Base-by-base conservation (phyloP, 2,329 filamentous ascomycete genomes). In the Alternaria consortialis region DNA sequence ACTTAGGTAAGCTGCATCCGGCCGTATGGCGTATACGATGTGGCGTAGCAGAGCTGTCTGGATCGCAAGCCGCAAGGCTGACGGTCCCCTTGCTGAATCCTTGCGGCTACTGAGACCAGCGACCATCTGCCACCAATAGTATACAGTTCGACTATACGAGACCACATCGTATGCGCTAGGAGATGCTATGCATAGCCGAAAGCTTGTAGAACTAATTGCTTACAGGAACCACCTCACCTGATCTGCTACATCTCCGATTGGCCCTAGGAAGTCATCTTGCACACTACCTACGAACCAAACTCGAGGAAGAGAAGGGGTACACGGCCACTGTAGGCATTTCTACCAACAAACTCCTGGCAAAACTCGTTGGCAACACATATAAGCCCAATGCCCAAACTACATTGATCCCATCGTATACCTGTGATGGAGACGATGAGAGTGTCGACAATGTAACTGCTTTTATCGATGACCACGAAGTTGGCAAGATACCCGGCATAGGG, bases 361-460 rank as follows among this genome's bases (percentile, higher is more conserved):
- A 98, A 78, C 84, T 98, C 13, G 91, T 89, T 9, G 94, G 94
- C 12, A 91, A 88, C 75, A 83, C 90, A 60, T 88, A 97, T 76
- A 98, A 98, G 80, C 94, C 94, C 1, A 89, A 90, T 60, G 90
- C 88, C 62, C 95, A 98, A 78, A 98, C 94, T 0, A 93, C 91
- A 0, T 81, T 98, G 7, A 79, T 97, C 43, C 88, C 91, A 5
- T 87, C 90, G 2, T 86, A 87, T 55, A 81, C 82, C 3, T 69
- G 65, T 23, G 51, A 57, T 9, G 53, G 7, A 8, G 63, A 69
- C 37, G 59, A 65, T 20, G 62, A 68, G 36, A 59, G 57, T 7
- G 52, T 56, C n/a, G 74, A 77, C 36, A 88, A 89, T 60, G 84
- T 91, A 12, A 82, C 83, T 7, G 74, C 77, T 0, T 98, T 98